Base-by-base conservation (phyloP, 2,329 filamentous ascomycete species). In the Neofusicoccum umdonicola region DNA sequence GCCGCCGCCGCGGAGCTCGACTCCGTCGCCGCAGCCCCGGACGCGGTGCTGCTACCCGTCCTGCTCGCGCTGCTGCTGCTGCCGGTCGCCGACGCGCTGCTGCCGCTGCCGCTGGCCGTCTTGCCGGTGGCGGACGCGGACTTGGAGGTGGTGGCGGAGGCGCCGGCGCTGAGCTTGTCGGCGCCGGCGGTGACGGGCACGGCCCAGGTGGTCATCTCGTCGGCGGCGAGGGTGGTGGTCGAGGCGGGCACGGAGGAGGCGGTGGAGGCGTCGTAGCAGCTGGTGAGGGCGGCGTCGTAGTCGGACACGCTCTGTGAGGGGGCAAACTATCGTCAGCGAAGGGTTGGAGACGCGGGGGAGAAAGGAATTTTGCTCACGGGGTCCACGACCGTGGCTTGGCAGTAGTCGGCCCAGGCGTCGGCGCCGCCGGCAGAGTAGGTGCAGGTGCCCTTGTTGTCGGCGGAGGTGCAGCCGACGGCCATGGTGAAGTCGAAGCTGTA, bases 101-200 rank as follows among this genome's bases (percentile, higher is more conserved):
- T 4, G 27, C 11, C 34, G 44, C n/a, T 2, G 58, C 8, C 4
- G 22, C 11, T 8, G 19, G 39, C 27, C 37, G 48, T 37, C 13
- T 37, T 54, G 41, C 13, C 34, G 9, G 48, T 41, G 2, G 48
- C 39, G 11, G 48, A 34, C 5, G 50, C 51, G n/a, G 62, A 34
- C 6, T 11, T 22, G 3, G 44, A 15, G 58, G 44, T 3, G 4
- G 37, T 22, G 1, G 51, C 51, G 15, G 51, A 9, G 31, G 62
- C 62, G 34, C 62, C 51, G 31, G 42, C 62, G 19, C 48, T 64
- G n/a, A 64, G 41, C 42, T 39, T 41, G 22, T 50, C 39, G 42
- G 41, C 62, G 42, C 62, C 62, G 31, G 50, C 62, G 13, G 51
- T 48, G 34, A 57, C 44, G 39, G 61, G 11, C 37, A 63, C 35